Evolutionary conservation across 495 filamentous ascomycete genomes (phyloP).

Genomic region (Pseudoneurospora amorphoporcata): DNA sequence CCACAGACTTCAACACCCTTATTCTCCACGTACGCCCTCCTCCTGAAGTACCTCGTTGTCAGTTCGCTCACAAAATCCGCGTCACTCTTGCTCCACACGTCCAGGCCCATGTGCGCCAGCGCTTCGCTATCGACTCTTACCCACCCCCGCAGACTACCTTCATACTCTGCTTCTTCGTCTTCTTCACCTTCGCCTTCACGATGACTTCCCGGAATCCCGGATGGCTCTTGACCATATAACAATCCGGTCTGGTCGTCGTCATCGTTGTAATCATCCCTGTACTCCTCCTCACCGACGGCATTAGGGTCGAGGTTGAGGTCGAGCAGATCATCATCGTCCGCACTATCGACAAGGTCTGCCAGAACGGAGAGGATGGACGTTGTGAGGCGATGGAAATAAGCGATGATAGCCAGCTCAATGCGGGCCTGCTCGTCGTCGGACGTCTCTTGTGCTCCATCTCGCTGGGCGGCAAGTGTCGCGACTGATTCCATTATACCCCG

Average conservation of each 20-base stretch:
- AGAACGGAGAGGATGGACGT: slow-evolving; percentile 58
- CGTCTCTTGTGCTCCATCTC: slow-evolving; percentile 5
- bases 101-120: slow-evolving; percentile 70
- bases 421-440: slow-evolving; percentile 24
- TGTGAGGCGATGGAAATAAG: slow-evolving; percentile 86
- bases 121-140: slow-evolving; percentile 58
- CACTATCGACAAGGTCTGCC: slow-evolving; percentile 54
- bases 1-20: slow-evolving; percentile 74
- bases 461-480: slow-evolving; percentile 24
- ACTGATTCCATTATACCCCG: slow-evolving; percentile 22
- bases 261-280: slow-evolving; percentile 1
- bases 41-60: slow-evolving; percentile 58
- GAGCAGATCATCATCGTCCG: slow-evolving; percentile 40
- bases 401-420: slow-evolving; percentile 66
- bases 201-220: background rate
- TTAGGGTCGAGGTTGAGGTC: slow-evolving; percentile 25
- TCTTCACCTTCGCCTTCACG: slow-evolving; percentile 8
- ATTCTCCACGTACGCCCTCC: slow-evolving; percentile 56
- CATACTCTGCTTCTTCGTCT: slow-evolving; percentile 18
- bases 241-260: slow-evolving; percentile 20
- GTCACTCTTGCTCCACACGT: slow-evolving; percentile 75
- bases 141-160: slow-evolving; percentile 22
- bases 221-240: slow-evolving; percentile 2
- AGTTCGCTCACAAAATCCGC: slow-evolving; percentile 61
- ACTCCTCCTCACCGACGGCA: slow-evolving; percentile 11